phyloP scores from a whole-genome alignment of 768 basidiomycete species.

The Termitomyces eurrhizus region DNA sequence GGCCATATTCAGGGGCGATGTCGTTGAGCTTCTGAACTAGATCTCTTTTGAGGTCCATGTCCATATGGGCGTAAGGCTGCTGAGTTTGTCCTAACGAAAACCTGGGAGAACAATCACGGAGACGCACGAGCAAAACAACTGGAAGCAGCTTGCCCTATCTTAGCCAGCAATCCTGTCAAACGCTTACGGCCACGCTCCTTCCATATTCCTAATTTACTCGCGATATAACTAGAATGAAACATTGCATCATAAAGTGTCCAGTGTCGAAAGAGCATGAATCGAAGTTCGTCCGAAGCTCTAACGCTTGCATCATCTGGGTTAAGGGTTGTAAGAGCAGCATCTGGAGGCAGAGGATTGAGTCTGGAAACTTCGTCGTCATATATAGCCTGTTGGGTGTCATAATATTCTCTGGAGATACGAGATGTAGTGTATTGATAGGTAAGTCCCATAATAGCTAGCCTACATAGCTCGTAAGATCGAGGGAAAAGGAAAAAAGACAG shows the following conservation, averaged over 20 bases:
- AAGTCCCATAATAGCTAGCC: slow-evolving; percentile 90
- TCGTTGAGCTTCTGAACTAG: slow-evolving; percentile 80
- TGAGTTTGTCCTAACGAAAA: slow-evolving; percentile 94
- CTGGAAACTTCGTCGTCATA: slow-evolving; percentile 92
- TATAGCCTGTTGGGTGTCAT: slow-evolving; percentile 75
- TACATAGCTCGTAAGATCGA: slow-evolving; percentile 24
- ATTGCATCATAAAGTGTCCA: slow-evolving; percentile 99
- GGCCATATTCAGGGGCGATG: slow-evolving; percentile 92
- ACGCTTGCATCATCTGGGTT: slow-evolving; percentile 84
- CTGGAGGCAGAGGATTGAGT: slow-evolving; percentile 63
- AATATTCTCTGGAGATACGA: slow-evolving; percentile 81
- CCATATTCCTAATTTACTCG: slow-evolving; percentile 94
- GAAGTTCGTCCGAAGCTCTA: slow-evolving; percentile 80
- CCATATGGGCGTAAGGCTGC: slow-evolving; percentile 94
- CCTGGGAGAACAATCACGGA: slow-evolving; percentile 35
- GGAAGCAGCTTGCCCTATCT: slow-evolving; percentile 83
- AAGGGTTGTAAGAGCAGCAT: slow-evolving; percentile 41
- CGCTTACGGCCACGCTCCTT: slow-evolving; percentile 89
- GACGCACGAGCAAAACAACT: slow-evolving; percentile 1
- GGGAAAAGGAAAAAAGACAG: neutral
- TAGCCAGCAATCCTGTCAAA: slow-evolving; percentile 88
- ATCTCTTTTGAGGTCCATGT: slow-evolving; percentile 83
- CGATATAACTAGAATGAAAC: slow-evolving; percentile 96
- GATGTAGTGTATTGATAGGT: slow-evolving; percentile 90
- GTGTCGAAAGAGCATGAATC: slow-evolving; percentile 94